These are phyloP conservation scores for Talaromyces sp. DNA, from an alignment of 2,329 filamentous ascomycete genomes.

Conservation along the genomic window DNA sequence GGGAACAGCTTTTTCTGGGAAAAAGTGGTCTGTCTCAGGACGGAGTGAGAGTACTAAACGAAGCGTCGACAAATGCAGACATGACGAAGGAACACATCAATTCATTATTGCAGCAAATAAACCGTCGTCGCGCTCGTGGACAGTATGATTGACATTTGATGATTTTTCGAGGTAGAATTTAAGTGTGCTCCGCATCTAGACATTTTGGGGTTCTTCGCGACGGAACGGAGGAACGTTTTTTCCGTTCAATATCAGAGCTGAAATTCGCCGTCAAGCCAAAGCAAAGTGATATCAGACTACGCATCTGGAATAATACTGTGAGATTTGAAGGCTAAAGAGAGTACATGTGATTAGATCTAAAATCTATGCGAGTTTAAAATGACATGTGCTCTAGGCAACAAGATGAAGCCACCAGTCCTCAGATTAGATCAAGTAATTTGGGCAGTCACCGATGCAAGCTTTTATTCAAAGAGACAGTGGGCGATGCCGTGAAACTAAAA, in stretches of 20 bases:
- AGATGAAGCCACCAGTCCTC: constrained; percentile 32
- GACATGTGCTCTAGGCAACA: not conserved
- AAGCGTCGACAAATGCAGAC: constrained; percentile 1
- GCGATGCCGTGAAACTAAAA: constrained; percentile 21
- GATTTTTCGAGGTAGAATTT: not conserved
- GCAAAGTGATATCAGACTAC: not conserved
- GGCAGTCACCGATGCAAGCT: constrained; percentile 42
- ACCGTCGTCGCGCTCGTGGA: not conserved
- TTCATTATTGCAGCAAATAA: not conserved
- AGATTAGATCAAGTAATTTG: constrained; percentile 64
- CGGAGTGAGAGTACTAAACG: not conserved
- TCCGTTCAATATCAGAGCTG: not conserved
- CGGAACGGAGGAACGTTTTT: not conserved
- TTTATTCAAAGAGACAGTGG: constrained; percentile 14
- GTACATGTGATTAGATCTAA: not conserved
- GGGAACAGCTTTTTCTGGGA: not conserved
- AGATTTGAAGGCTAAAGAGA: not conserved
- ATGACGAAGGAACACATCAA: constrained; percentile 5
- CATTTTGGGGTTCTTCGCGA: not conserved
- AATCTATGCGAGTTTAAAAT: not conserved
- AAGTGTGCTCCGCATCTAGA: not conserved
- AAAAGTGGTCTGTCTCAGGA: not conserved
- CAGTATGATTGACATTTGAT: not conserved
- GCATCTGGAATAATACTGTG: not conserved
- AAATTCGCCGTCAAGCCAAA: not conserved